These are phyloP conservation scores for Blastomyces gilchristii DNA, from an alignment of 2,329 filamentous ascomycete species.

Conservation along the genomic window DNA sequence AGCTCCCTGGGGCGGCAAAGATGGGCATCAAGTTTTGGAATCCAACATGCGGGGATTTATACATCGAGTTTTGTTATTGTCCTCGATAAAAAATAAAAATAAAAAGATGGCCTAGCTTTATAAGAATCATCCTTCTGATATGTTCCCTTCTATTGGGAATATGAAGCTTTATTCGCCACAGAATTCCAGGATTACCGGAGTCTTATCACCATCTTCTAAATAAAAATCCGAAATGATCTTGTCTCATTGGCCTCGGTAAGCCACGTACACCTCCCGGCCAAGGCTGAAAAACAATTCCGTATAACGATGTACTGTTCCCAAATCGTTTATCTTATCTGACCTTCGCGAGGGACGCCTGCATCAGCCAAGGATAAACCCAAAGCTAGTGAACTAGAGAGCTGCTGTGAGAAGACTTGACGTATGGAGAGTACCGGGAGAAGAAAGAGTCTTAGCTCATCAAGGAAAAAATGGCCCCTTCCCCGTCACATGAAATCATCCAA, in stretches of 20 bases:
- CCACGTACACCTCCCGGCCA: background rate
- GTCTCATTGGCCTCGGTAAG: background rate
- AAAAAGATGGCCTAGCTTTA: background rate
- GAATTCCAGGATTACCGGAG: background rate
- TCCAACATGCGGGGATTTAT: background rate
- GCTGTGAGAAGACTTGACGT: background rate
- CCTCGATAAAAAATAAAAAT: background rate
- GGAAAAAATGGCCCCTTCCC: background rate
- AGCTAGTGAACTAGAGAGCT: background rate
- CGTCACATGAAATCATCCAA: slow-evolving; percentile 89
- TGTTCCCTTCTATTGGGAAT: background rate
- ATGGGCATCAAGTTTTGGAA: background rate
- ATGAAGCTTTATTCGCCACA: background rate
- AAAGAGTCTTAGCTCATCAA: background rate
- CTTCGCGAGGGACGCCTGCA: background rate
- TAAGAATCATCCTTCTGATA: background rate
- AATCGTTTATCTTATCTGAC: background rate
- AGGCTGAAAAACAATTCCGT: background rate
- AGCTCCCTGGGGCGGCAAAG: background rate
- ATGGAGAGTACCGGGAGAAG: background rate
- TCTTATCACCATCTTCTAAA: background rate
- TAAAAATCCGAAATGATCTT: background rate
- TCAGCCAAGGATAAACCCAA: background rate
- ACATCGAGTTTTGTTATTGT: background rate
- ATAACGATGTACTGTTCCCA: background rate